phyloP scores from a whole-genome alignment of 371 early-diverging fungal species.

The Mortierella sp. region DNA sequence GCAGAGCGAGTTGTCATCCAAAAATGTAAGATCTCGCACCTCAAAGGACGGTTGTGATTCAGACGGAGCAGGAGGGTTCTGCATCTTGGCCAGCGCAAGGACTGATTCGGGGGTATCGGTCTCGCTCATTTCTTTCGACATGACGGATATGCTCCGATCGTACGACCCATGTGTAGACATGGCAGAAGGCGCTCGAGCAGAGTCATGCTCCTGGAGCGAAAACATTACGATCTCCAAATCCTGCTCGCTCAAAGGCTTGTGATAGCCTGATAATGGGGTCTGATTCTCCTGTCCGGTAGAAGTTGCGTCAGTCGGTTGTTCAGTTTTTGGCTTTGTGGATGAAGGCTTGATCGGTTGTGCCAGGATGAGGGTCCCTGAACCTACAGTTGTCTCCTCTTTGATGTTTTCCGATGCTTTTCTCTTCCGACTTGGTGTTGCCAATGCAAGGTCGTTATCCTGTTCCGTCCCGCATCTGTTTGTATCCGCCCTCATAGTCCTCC shows the following conservation, averaged over 20 bases:
- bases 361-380: not conserved
- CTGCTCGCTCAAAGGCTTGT: not conserved
- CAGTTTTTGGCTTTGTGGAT: not conserved
- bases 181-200: not conserved
- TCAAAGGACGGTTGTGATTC: conserved; percentile 1
- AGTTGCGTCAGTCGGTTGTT: not conserved
- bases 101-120: not conserved
- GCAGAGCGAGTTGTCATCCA: conserved; percentile 24
- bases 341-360: not conserved
- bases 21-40: conserved; percentile 25
- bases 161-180: not conserved
- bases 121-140: not conserved
- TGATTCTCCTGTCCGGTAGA: not conserved
- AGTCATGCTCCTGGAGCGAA: conserved; percentile 10
- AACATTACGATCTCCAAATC: conserved; percentile 19
- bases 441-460: no score
- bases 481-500: not conserved
- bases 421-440: not conserved
- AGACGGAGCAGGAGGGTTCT: not conserved
- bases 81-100: not conserved
- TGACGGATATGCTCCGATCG: not conserved
- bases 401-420: not conserved
- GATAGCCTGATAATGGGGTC: not conserved
- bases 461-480: not conserved
- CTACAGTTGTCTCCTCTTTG: not conserved